Evolutionary conservation across 768 basidiomycete species (phyloP).

Genomic region (Nidularia pulvinata): DNA sequence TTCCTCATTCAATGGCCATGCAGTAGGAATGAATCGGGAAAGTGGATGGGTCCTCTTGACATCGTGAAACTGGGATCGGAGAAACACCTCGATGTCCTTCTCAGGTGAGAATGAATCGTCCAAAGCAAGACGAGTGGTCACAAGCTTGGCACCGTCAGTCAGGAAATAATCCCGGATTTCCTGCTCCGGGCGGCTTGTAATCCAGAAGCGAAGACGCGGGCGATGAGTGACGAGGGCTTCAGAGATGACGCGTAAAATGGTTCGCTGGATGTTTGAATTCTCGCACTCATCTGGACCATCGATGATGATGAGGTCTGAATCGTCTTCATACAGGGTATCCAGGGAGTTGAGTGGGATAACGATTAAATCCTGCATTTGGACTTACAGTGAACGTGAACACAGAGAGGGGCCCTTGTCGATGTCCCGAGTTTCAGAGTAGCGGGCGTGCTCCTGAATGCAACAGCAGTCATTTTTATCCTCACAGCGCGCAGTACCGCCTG

Average conservation of each 20-base stretch:
- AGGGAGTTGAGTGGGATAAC: not conserved
- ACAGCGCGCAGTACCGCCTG: too few relatives aligned
- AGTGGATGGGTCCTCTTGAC: not conserved
- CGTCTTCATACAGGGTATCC: not conserved
- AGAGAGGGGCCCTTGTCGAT: not conserved
- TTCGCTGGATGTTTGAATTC: not conserved
- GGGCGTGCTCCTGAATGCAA: not conserved
- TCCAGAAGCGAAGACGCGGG: not conserved
- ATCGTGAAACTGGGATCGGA: not conserved
- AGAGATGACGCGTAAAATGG: not conserved
- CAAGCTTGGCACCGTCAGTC: not conserved
- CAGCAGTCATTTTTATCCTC: not conserved
- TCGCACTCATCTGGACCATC: not conserved
- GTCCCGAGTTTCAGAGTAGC: not conserved
- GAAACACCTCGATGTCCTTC: not conserved
- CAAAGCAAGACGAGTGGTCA: not conserved
- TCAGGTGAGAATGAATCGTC: not conserved
- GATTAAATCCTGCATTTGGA: not conserved
- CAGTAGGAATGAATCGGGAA: not conserved
- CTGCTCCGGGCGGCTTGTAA: not conserved
- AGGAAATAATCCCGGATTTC: not conserved
- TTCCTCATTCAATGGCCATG: not conserved
- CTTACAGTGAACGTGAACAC: too few relatives aligned
- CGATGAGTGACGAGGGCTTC: not conserved
- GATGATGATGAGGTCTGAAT: not conserved